Percentiles rank a stretch among this genome's conserved stretches.
phyloP scores from a whole-genome alignment of 2,329 filamentous ascomycete genomes.

The Fonsecaea monophora region DNA sequence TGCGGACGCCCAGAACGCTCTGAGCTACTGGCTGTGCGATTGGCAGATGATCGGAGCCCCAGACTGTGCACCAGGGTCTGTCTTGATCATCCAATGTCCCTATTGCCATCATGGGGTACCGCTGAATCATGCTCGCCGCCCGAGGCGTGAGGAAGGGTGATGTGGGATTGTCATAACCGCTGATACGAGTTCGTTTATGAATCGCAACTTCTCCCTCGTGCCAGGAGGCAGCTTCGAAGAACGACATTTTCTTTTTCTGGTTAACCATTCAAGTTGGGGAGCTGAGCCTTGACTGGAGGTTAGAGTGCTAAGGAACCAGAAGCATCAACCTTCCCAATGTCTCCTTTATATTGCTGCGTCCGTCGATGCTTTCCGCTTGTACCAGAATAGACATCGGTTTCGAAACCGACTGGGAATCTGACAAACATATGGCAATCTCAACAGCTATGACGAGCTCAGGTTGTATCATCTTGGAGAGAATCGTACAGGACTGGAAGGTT shows the following conservation, averaged over 20 bases:
- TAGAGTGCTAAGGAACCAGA: not conserved
- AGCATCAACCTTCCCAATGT: not conserved
- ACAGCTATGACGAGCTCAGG: not conserved
- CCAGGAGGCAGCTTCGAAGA: slow-evolving; percentile 50
- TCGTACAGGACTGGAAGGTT: not conserved
- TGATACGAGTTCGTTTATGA: slow-evolving; percentile 67
- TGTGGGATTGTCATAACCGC: slow-evolving; percentile 68
- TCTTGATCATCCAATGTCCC: slow-evolving; percentile 66
- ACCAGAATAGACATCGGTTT: not conserved
- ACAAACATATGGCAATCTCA: not conserved
- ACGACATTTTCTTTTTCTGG: slow-evolving; percentile 24
- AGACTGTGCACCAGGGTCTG: slow-evolving; percentile 77
- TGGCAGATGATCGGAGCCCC: slow-evolving; percentile 72
- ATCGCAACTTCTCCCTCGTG: slow-evolving; percentile 72
- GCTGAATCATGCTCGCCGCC: slow-evolving; percentile 66
- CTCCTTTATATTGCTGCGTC: not conserved
- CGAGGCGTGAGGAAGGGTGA: slow-evolving; percentile 66
- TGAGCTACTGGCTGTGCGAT: slow-evolving; percentile 70
- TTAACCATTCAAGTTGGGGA: not conserved
- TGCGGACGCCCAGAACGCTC: slow-evolving; percentile 67
- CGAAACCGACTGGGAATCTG: not conserved
- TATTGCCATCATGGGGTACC: slow-evolving; percentile 72
- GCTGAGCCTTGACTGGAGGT: not conserved
- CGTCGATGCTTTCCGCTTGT: not conserved
- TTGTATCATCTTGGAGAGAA: not conserved